Evolutionary conservation across 768 basidiomycete species (phyloP), one percentile per base, ranked within the genome.

Genomic region (Auricularia cornea): DNA sequence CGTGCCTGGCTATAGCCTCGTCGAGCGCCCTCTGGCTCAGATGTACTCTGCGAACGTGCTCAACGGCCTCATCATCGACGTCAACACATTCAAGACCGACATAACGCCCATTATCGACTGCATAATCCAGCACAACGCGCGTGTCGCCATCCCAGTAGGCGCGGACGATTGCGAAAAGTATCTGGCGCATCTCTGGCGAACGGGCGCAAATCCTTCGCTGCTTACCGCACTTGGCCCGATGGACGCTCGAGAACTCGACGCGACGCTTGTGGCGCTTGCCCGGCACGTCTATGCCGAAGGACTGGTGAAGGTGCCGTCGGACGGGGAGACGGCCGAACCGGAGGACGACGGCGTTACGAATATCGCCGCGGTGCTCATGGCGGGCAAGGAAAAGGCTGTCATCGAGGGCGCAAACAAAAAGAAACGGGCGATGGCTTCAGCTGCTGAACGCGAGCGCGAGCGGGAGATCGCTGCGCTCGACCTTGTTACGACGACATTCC

Each of bases 341-440:
- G 92, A 92, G 65, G 92, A 93, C 62, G 93, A 94, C 66, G 94
- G 91, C 3, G 78, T 92, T 29, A 91, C 90, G 20, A 91, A 96
- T 71, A 92, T 95, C 63, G 94, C 94, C 5, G 92, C 94, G 8
- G 86, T 91, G 56, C 79, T 96, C 52, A 90, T 93, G 33, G 90
- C 92, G 8, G 94, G 94, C n/a, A 90, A 89, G 70, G 94, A 94
- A 74, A 86, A 88, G 67, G 90, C 92, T 0, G 84, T 94, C 35
- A 94, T 95, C 65, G 92, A 94, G 73, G 85, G 84, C 65, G 88
- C 86, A 23, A 88, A 87, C 77, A 92, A 89, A 76, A 89, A 88
- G 71, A 87, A 87, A 66, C 81, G 83, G 29, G 84, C 83, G 32
- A 89, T 85, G 66, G 88, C 85, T 29, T 84, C 84, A 59, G 91